Conservation (phyloP, 257 asterid species). For the Nemophila menziesii region DNA sequence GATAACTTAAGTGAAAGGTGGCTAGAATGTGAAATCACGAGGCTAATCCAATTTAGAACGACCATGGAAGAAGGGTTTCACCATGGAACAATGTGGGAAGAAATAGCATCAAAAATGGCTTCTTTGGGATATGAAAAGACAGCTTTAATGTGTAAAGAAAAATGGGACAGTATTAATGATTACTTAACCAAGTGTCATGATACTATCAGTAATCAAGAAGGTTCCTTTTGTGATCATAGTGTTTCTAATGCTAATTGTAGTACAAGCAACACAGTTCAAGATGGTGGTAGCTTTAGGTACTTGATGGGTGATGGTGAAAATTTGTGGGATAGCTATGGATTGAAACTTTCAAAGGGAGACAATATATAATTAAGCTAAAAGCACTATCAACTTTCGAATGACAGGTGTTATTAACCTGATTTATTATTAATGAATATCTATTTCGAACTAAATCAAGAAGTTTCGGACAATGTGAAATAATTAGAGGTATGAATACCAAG, state of each 20-base stretch:
- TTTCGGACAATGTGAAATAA: no score
- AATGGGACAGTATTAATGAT: conserved; percentile 50
- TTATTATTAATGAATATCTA: no score
- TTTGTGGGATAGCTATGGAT: conserved; percentile 49
- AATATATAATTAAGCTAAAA: conserved; percentile 5
- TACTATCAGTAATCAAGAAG: conserved; percentile 23
- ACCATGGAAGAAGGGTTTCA: conserved; percentile 40
- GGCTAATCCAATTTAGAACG: conserved; percentile 41
- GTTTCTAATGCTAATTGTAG: conserved; percentile 10
- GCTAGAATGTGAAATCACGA: conserved; percentile 46
- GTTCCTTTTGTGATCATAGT: conserved; percentile 24
- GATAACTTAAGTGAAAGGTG: conserved; percentile 35
- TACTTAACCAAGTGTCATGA: conserved; percentile 33
- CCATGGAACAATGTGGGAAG: conserved; percentile 56
- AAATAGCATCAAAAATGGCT: conserved; percentile 44
- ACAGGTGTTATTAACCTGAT: no score
- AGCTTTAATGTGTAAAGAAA: conserved; percentile 41
- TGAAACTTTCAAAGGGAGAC: conserved; percentile 21
- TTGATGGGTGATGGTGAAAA: conserved; percentile 52
- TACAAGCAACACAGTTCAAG: conserved; percentile 25
- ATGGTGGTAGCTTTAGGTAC: conserved; percentile 46
- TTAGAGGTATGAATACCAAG: no score
- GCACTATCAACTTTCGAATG: no score
- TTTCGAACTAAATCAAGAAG: no score
- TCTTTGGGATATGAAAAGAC: conserved; percentile 51